These are phyloP conservation scores for Macroventuria anomochaeta DNA, from an alignment of 2,329 filamentous ascomycete species.

Conservation along the genomic window DNA sequence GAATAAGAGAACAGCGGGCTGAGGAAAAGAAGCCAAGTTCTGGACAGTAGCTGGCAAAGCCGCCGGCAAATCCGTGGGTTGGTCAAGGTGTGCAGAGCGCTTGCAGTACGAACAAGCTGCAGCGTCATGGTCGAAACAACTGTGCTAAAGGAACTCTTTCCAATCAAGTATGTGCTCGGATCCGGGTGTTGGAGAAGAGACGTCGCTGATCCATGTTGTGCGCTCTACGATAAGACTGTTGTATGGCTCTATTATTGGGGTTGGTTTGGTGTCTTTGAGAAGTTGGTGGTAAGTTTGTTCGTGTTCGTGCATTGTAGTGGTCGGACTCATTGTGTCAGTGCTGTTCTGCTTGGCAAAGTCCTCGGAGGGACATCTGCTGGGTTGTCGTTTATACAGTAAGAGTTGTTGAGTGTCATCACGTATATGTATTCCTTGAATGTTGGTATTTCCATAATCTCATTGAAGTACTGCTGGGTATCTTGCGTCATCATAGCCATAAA, in stretches of 20 bases:
- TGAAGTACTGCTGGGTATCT: constrained; percentile 22
- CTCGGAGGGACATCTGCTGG: too few species aligned
- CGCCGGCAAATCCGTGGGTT: not conserved
- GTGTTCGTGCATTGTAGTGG: not conserved
- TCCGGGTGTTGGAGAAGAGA: not conserved
- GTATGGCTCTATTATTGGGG: not conserved
- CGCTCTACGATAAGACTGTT: not conserved
- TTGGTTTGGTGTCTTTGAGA: not conserved
- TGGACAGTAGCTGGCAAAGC: not conserved
- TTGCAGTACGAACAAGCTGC: not conserved
- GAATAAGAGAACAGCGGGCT: not conserved
- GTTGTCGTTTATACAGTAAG: too few species aligned
- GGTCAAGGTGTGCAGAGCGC: not conserved
- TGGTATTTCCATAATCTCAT: not conserved
- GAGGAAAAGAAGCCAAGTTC: not conserved
- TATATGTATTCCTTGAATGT: not conserved
- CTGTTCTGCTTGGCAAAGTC: not conserved
- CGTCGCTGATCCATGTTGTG: not conserved
- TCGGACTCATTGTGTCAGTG: not conserved
- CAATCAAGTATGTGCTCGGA: not conserved
- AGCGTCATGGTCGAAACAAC: not conserved
- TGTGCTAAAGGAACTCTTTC: not conserved
- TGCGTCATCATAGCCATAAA: not conserved
- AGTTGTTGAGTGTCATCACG: too few species aligned
- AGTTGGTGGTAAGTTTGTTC: not conserved